Base-by-base conservation (phyloP, 1,284 basidiomycete species). In the Cerioporus squamosus region DNA sequence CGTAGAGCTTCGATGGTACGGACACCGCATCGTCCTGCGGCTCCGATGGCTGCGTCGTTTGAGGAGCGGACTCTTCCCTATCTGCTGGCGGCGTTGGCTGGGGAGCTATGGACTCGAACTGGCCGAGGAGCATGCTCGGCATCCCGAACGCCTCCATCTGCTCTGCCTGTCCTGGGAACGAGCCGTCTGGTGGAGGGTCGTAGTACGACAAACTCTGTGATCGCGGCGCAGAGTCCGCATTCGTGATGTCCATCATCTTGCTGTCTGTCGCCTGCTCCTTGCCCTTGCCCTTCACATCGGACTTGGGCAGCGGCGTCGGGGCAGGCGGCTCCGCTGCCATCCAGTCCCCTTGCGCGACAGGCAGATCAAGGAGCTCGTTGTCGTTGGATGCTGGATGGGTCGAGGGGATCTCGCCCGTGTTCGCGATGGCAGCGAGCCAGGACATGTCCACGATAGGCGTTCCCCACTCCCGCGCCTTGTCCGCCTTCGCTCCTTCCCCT, bases 381-480 rank as follows among this genome's bases (percentile, higher is more conserved):
- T 26, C 55, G 9, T 50, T 43, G 2, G 46, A 36, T 0, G 22
- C 51, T 12, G 3, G 79, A 2, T 48, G 14, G 1, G 31, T 23
- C 31, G 24, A 24, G 2, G 62, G 80, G 46, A 90, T 70, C 5
- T 46, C 51, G 0, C 87, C 88, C 0, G 68, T 75, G 36, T 64
- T 72, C 15, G 80, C 82, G 57, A 90, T 79, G 1, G 73, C 72
- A 6, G 75, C 76, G n/a, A 94, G 68, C 88, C 89, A 93, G 10
- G 72, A 70, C 72, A 87, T 75, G 45, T 79, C 78, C 14, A 91
- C 77, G 15, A 90, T 81, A 0, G 85, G 82, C 7, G 87, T 81
- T 5, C 76, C 76, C 91, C 92, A 93, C 65, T 90, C 83, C 43
- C 71, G 64, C 3, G 91, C 91, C 68, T 87, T 91, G n/a, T 84